phyloP scores from a whole-genome alignment of 495 filamentous ascomycete genomes.

The Viridothelium virens region DNA sequence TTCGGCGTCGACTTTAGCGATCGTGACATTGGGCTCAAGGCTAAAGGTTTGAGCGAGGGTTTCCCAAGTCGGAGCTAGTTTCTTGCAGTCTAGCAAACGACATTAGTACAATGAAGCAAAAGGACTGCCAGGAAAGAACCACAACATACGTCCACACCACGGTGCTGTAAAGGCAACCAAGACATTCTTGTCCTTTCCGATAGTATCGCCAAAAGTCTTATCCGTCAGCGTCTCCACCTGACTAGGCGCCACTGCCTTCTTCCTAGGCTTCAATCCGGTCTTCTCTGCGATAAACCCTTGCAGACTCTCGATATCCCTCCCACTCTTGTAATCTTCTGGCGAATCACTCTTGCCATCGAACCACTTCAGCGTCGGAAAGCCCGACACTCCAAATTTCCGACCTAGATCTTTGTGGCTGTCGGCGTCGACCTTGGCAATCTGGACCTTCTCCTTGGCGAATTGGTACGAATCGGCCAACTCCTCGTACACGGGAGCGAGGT shows the following conservation, averaged over 20 bases:
- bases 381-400: constrained; percentile 77
- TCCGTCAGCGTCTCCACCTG: constrained; percentile 75
- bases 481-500: constrained; percentile 86
- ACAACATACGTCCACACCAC: constrained; percentile 87
- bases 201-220: constrained; percentile 59
- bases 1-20: constrained; percentile 94
- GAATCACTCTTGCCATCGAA: constrained; percentile 94
- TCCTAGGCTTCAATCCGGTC: constrained; percentile 72
- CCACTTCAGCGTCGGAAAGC: constrained; percentile 95
- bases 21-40: constrained; percentile 64
- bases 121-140: neutral
- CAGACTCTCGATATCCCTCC: constrained; percentile 81
- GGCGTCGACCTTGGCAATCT: constrained; percentile 91
- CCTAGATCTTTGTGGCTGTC: constrained; percentile 80
- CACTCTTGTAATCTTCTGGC: constrained; percentile 77
- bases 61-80: constrained; percentile 85
- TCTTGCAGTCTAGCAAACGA: constrained; percentile 76
- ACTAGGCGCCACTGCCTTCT: constrained; percentile 61
- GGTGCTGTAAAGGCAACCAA: constrained; percentile 94
- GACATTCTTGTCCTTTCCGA: constrained; percentile 84
- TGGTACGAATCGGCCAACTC: constrained; percentile 73
- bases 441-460: constrained; percentile 70
- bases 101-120: constrained; percentile 22
- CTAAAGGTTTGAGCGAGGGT: constrained; percentile 73
- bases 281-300: constrained; percentile 75